Evolutionary conservation across 306 rosid genomes (phyloP), one percentile per base, ranked within the genome.

Genomic region (Potentilla sterilis): DNA sequence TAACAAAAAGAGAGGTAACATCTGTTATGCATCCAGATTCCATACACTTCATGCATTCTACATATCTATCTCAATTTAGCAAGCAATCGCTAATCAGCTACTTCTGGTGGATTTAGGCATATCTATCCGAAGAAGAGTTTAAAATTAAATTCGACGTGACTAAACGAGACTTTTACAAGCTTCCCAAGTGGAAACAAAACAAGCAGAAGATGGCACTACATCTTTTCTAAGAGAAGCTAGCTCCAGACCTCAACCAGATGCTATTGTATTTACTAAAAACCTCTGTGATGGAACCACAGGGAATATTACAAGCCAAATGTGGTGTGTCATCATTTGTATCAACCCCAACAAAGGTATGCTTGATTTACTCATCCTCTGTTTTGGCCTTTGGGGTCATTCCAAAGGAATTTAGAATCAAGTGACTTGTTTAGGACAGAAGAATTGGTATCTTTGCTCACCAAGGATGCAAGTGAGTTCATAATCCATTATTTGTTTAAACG

Each of bases 181-280:
- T 94, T 67, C 93, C 98, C 0, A 94, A 77, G 76, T 94, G 98
- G 98, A 94, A 92, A 83, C 98, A 94, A 74, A 94, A 94, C 95
- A 94, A 94, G 87, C 82, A 88, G 41, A 94, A 94, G 92, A 90
- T 88, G 84, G 77, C 92, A 11, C 85, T 92, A 21, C 79, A 88
- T 84, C 94, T 94, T 42, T 91, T 90, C 79, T 92, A 86, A 77
- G 52, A 42, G 72, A 70, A 57, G 73, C 44, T 38, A 59, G 58
- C 69, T 72, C 44, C 44, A 7, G 6, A 7, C 58, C 58, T 19
- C 58, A 52, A 52, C 46, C 44, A 16, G 10, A 64, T 16, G 69
- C 44, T 16, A 64, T 37, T 64, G 6, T 64, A 41, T 35, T 18
- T 8, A 64, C 46, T 7, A 2, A 62, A 32, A 62, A 34, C n/a